Evolutionary conservation across 2,329 filamentous ascomycete genomes (phyloP).

Genomic region (Beauveria scarabaeidicola): DNA sequence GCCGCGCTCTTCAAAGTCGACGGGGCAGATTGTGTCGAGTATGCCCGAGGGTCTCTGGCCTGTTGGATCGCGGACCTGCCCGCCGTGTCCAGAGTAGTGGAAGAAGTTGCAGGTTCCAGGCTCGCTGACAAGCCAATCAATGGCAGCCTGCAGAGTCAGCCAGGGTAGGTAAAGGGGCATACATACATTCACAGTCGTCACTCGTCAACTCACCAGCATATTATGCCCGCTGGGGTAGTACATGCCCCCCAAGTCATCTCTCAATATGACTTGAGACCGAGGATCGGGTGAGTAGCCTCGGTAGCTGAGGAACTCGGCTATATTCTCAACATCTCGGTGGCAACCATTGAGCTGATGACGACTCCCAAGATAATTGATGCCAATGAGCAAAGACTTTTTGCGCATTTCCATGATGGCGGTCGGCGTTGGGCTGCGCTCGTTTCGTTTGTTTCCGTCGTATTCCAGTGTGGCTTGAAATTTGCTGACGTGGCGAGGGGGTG

Average conservation of each 20-base stretch:
- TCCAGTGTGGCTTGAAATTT: slow-evolving; percentile 2
- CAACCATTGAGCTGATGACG: slow-evolving; percentile 49
- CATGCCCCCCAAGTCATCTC: slow-evolving; percentile 32
- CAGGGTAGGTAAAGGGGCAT: slow-evolving; percentile 28
- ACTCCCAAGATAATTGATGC: slow-evolving; percentile 54
- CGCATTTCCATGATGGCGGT: slow-evolving; percentile 3
- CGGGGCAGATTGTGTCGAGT: slow-evolving; percentile 50
- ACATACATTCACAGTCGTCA: slow-evolving; percentile 40
- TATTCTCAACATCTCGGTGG: slow-evolving; percentile 53
- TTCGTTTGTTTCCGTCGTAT: background rate
- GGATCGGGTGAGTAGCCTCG: slow-evolving; percentile 8
- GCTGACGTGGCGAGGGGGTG: slow-evolving; percentile 2
- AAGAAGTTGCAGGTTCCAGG: slow-evolving; percentile 50
- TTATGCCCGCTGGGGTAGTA: slow-evolving; percentile 50
- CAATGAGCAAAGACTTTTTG: slow-evolving; percentile 46
- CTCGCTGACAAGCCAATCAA: slow-evolving; percentile 52
- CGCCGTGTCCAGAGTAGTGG: slow-evolving; percentile 50
- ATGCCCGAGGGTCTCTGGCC: slow-evolving; percentile 50
- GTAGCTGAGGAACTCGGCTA: slow-evolving; percentile 42
- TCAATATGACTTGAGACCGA: slow-evolving; percentile 9
- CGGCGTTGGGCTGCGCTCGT: background rate
- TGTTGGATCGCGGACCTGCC: slow-evolving; percentile 46
- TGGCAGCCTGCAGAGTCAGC: slow-evolving; percentile 29
- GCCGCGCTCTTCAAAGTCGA: slow-evolving; percentile 44
- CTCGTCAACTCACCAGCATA: slow-evolving; percentile 46